Base-by-base conservation (phyloP, 2,329 filamentous ascomycete species). In the Xylaria sp. region DNA sequence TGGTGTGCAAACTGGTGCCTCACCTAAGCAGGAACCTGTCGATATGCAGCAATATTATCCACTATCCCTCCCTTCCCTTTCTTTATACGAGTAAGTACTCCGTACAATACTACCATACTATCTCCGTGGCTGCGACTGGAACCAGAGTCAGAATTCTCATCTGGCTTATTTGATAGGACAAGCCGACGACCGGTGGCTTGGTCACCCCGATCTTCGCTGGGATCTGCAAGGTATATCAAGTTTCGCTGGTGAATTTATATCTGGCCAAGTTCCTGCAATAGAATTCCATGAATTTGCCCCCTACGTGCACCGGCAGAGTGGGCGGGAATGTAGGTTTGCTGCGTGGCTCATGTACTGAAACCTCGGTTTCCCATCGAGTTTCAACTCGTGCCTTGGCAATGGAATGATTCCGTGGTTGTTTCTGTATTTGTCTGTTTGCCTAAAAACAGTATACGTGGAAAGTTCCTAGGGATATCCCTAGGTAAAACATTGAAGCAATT, bases 101-200 rank as follows among this genome's bases (percentile, higher is more conserved):
- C n/a, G 16, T 18, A 6, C 40, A n/a, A 18, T 44, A 44, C 40
- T 5, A 50, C 13, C 18, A 18, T 58, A 48, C 18, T 35, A 16
- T 40, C 58, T 23, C 21, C 16, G 13, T 25, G n/a, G 8, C 21
- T 53, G 6, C 12, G 9, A 12, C 23, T 40, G 29, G 32, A 44
- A 54, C 44, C n/a, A 53, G 48, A 44, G 32, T 54, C 51, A 29
- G 25, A 48, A 32, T 59, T 58, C 12, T 23, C 10, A 21, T 29
- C 48, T 60, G 37, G 40, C 13, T 27, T 60, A 10, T 35, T 40
- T 65, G 32, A 68, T 68, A 68, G 66, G 66, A 27, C 18, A 32
- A 37, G 13, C 32, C 3, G 21, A 23, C 2, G 18, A 37, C 40
- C 16, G 25, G 40, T 60, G 65, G 55, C 60, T 61, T 64, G 57